These are phyloP conservation scores for Cajanus cajan DNA, from an alignment of 306 rosid species.

Conservation along the genomic window DNA sequence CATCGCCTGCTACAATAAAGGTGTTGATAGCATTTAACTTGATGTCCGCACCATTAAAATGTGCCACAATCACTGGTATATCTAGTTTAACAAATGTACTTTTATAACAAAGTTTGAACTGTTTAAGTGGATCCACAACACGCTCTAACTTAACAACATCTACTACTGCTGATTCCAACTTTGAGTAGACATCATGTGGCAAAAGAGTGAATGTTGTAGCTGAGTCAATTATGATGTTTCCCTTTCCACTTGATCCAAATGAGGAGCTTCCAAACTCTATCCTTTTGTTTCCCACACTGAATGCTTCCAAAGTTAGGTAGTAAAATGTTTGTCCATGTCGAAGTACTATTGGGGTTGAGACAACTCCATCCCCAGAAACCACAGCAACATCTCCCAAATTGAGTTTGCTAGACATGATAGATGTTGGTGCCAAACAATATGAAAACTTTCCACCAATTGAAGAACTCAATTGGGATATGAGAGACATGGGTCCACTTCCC, in stretches of 20 bases:
- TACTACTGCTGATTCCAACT: conserved; percentile 25
- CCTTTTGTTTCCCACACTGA: not conserved
- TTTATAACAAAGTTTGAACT: conserved; percentile 32
- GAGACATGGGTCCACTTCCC: not conserved
- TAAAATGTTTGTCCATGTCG: not conserved
- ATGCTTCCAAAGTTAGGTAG: not conserved
- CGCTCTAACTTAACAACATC: not conserved
- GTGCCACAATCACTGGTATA: conserved; percentile 30
- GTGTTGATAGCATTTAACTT: conserved; percentile 26
- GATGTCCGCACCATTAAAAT: conserved; percentile 44
- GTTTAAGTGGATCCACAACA: not conserved
- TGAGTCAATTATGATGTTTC: conserved; percentile 40
- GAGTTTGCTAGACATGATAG: not conserved
- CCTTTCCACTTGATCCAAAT: not conserved
- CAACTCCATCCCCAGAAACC: not conserved
- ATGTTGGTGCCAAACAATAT: conserved; percentile 41
- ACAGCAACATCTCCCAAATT: conserved; percentile 25
- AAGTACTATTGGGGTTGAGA: conserved; percentile 14
- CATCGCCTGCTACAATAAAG: conserved; percentile 24
- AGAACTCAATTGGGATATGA: not conserved
- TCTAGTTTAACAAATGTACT: not conserved
- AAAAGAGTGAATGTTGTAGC: conserved; percentile 34
- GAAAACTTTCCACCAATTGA: conserved; percentile 39
- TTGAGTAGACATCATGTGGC: conserved; percentile 13
- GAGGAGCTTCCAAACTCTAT: not conserved